Conservation (phyloP, 345 rosid genomes). For the Populus nigra region DNA sequence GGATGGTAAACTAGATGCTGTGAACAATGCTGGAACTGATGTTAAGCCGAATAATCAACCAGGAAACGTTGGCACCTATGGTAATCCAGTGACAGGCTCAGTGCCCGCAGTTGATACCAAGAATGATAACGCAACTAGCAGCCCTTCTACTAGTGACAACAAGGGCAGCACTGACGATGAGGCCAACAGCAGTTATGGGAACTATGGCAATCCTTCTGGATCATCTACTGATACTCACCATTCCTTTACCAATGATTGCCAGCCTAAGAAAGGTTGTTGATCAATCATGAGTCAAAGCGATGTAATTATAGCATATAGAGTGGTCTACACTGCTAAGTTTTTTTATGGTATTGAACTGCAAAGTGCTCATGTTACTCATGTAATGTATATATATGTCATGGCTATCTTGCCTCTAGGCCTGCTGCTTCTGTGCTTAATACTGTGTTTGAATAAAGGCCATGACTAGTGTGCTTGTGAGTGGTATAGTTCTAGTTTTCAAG, state of each 20-base stretch:
- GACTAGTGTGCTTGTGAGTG: not conserved
- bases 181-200: slow-evolving; percentile 13
- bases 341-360: not conserved
- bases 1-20: no score
- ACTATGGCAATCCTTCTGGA: slow-evolving; percentile 26
- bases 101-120: not conserved
- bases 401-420: slow-evolving; percentile 13
- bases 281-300: not conserved
- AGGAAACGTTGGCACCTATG: not conserved
- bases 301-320: not conserved
- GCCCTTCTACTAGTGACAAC: not conserved
- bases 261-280: slow-evolving; percentile 19
- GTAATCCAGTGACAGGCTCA: not conserved
- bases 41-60: not conserved
- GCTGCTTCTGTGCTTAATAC: not conserved
- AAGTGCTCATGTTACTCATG: not conserved
- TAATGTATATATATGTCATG: not conserved
- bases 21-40: no score
- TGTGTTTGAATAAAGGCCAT: slow-evolving; percentile 5
- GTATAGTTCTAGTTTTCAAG: not conserved
- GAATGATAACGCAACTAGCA: not conserved
- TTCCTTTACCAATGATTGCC: slow-evolving; percentile 18
- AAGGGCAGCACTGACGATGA: slow-evolving; percentile 14
- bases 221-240: slow-evolving; percentile 32
- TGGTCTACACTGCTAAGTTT: not conserved